phyloP scores from a whole-genome alignment of 2,329 filamentous ascomycete species.

The Lithohypha guttulata region DNA sequence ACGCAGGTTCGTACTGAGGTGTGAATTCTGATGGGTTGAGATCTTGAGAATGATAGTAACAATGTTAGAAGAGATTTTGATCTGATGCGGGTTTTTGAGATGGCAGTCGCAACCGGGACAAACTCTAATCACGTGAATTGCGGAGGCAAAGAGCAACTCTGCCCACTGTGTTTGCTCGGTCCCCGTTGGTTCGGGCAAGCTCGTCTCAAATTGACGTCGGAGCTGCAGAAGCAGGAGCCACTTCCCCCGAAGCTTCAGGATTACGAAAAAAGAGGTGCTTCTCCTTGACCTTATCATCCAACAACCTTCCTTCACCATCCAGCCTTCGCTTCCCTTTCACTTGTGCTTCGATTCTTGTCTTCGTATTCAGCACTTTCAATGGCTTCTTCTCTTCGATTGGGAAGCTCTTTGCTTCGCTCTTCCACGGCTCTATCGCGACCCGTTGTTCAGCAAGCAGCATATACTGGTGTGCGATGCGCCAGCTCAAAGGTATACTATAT shows the following conservation, averaged over 20 bases:
- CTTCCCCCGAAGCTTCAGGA: no score
- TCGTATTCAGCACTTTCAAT: constrained; percentile 41
- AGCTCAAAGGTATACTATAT: constrained; percentile 57
- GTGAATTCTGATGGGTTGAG: not conserved
- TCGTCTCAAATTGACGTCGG: no score
- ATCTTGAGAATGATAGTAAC: not conserved
- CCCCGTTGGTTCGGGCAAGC: no score
- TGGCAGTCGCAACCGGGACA: no score
- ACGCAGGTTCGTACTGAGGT: not conserved
- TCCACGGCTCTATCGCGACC: constrained; percentile 58
- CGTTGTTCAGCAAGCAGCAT: constrained; percentile 58
- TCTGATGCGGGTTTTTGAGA: no score
- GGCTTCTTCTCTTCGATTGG: constrained; percentile 73
- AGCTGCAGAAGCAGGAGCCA: no score
- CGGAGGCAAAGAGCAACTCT: no score
- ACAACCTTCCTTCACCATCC: constrained; percentile 21
- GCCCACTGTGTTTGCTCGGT: no score
- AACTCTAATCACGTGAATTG: no score
- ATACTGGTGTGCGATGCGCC: constrained; percentile 76
- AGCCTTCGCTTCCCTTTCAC: constrained; percentile 11
- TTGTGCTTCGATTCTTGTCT: constrained; percentile 19
- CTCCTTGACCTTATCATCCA: constrained; percentile 17
- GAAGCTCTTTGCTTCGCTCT: constrained; percentile 70
- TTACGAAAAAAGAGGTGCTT: no score
- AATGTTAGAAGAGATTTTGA: not conserved